Evolutionary conservation across 2,329 filamentous ascomycete genomes (phyloP), one percentile per base, ranked within the genome.

Genomic region (Colletotrichum euphorbiae): DNA sequence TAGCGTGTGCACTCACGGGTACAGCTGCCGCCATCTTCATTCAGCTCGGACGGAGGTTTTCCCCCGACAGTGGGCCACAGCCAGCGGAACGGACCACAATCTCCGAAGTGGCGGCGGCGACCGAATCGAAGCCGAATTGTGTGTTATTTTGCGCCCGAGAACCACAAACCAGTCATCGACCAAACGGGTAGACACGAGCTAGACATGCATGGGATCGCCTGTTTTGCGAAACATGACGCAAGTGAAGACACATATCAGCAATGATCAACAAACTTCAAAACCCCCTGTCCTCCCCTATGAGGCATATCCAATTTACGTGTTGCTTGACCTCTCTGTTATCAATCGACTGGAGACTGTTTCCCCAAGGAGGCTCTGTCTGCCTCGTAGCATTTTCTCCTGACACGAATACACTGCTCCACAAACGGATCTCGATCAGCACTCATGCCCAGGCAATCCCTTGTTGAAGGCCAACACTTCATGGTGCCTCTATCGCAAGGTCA

Each of bases 11-110:
- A n/a, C n/a, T n/a, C n/a, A n/a, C n/a, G n/a, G n/a, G n/a, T n/a
- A n/a, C n/a, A n/a, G n/a, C n/a, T n/a, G n/a, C n/a, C n/a, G n/a
- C n/a, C n/a, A n/a, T n/a, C n/a, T n/a, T n/a, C n/a, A n/a, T n/a
- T n/a, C n/a, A n/a, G 15, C 8, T 15, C 6, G n/a, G 50, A 19
- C 50, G 50, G 50, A 54, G 28, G 28, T 54, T 54, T 54, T 54
- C 28, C 50, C 50, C 50, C 50, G 50, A 36, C 13, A 54, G 50
- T 19, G 50, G 50, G 17, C 50, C 50, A 38, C 50, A 36, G 24
- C 15, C n/a, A 36, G 31, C n/a, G 1, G n/a, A n/a, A 36, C 31
- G 24, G 50, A 38, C 50, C 50, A 54, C 50, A 54, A 36, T 54
- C 50, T 54, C 50, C 50, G 28, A 19, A 17, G 50, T 54, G 50